phyloP scores from a whole-genome alignment of 768 basidiomycete genomes.

The Lactifluus piperatus region DNA sequence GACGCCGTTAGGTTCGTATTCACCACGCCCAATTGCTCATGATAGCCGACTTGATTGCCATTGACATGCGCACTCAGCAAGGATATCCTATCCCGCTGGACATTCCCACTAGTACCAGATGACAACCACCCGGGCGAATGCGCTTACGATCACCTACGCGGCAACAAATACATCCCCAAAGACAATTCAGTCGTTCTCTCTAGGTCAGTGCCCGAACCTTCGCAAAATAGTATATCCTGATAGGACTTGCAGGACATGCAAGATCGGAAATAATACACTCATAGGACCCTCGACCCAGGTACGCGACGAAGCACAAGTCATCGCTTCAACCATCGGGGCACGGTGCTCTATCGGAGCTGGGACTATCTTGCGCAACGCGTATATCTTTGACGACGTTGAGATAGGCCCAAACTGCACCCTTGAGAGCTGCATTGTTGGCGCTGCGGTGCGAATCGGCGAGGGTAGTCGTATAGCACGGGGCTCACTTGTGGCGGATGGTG shows the following conservation, averaged over 20 bases:
- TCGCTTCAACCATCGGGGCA: slow-evolving; percentile 69
- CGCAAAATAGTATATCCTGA: neutral
- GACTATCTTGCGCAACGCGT: slow-evolving; percentile 62
- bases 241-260: slow-evolving; percentile 56
- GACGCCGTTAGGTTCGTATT: slow-evolving; percentile 68
- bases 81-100: slow-evolving; percentile 89
- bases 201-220: slow-evolving; percentile 42
- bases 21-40: neutral
- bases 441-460: slow-evolving; percentile 62
- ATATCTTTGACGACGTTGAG: slow-evolving; percentile 71
- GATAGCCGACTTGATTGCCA: neutral
- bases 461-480: slow-evolving; percentile 61
- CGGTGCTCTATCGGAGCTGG: slow-evolving; percentile 66
- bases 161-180: slow-evolving; percentile 83
- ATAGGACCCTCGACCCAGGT: slow-evolving; percentile 75
- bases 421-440: slow-evolving; percentile 73
- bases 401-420: slow-evolving; percentile 68
- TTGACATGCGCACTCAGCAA: slow-evolving; percentile 42
- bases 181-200: slow-evolving; percentile 72
- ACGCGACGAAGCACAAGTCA: slow-evolving; percentile 54
- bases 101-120: slow-evolving; percentile 93
- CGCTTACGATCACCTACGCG: slow-evolving; percentile 76
- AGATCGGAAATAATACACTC: slow-evolving; percentile 71
- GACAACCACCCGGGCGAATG: slow-evolving; percentile 82
- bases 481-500: slow-evolving; percentile 74